These are phyloP conservation scores for Lichenothelia convexa DNA, from an alignment of 495 filamentous ascomycete genomes.

Conservation along the genomic window DNA sequence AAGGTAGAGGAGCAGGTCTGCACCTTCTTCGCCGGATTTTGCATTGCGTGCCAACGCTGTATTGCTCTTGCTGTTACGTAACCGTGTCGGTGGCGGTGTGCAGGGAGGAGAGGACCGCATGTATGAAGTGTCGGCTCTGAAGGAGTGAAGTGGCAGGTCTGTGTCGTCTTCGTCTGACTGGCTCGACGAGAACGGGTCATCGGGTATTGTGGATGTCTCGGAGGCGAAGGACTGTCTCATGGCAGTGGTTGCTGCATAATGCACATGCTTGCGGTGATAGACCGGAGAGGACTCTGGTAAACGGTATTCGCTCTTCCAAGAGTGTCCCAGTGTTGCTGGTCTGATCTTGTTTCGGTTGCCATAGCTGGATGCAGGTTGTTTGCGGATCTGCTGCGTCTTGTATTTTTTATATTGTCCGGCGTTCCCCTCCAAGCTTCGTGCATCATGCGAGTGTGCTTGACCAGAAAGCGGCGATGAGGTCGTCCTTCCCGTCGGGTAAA, in stretches of 20 bases:
- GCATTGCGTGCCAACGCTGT: constrained; percentile 17
- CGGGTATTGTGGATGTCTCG: constrained; percentile 46
- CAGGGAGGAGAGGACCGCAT: constrained; percentile 59
- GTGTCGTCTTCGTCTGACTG: constrained; percentile 72
- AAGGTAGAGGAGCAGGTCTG: constrained; percentile 78
- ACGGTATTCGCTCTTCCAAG: constrained; percentile 57
- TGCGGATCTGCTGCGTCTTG: constrained; percentile 25
- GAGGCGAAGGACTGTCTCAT: constrained; percentile 54
- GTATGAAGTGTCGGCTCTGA: constrained; percentile 35
- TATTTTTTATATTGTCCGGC: constrained; percentile 32
- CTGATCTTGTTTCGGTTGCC: constrained; percentile 47
- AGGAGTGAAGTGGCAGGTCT: constrained; percentile 58
- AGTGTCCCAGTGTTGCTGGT: constrained; percentile 41
- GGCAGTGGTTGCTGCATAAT: constrained; percentile 42
- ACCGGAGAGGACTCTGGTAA: constrained; percentile 71
- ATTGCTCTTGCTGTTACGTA: constrained; percentile 15
- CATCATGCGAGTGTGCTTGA: constrained; percentile 52
- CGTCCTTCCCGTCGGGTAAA: constrained; percentile 33
- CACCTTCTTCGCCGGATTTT: constrained; percentile 57
- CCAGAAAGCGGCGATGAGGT: constrained; percentile 48
- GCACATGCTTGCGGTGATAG: constrained; percentile 41
- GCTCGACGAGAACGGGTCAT: constrained; percentile 36
- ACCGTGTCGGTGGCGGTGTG: constrained; percentile 46
- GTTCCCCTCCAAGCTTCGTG: no score
- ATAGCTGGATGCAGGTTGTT: constrained; percentile 25